These are phyloP conservation scores for Chytriomyces confervae DNA, from an alignment of 192 early-diverging fungal species.

Conservation along the genomic window DNA sequence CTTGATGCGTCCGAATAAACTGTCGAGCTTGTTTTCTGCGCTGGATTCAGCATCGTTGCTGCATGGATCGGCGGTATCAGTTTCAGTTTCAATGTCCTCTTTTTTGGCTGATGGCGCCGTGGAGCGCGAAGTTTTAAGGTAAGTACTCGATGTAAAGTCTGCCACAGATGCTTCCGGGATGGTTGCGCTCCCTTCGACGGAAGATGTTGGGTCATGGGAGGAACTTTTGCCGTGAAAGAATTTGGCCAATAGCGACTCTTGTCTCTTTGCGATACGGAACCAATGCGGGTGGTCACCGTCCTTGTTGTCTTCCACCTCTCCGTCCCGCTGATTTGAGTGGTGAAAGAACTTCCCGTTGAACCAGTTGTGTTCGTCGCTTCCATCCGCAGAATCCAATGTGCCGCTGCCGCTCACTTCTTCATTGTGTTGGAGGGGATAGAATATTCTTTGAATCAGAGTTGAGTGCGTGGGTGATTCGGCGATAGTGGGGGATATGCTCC, in stretches of 20 bases:
- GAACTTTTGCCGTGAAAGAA: slow-evolving; percentile 15
- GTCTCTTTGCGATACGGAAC: slow-evolving; percentile 18
- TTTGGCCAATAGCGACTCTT: slow-evolving; percentile 30
- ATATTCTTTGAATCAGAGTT: slow-evolving; percentile 12
- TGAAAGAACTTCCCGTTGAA: slow-evolving; percentile 26
- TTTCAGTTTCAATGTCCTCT: too few species aligned
- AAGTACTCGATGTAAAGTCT: neutral
- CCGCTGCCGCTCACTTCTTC: neutral
- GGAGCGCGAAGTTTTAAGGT: neutral
- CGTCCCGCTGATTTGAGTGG: neutral
- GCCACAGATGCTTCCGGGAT: neutral
- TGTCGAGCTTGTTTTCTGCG: too few species aligned
- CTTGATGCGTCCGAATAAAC: too few species aligned
- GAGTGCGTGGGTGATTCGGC: too few species aligned
- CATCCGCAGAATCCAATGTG: neutral
- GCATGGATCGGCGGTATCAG: too few species aligned
- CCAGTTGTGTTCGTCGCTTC: slow-evolving; percentile 15
- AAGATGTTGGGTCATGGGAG: neutral
- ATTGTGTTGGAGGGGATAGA: slow-evolving; percentile 12
- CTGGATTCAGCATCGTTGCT: too few species aligned
- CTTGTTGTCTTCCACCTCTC: neutral
- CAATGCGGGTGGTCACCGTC: slow-evolving; percentile 27
- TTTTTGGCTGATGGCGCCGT: too few species aligned
- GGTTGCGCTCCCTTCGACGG: too few species aligned
- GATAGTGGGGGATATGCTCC: too few species aligned